phyloP scores from a whole-genome alignment of 495 filamentous ascomycete genomes.

The Penicillium antarcticum region DNA sequence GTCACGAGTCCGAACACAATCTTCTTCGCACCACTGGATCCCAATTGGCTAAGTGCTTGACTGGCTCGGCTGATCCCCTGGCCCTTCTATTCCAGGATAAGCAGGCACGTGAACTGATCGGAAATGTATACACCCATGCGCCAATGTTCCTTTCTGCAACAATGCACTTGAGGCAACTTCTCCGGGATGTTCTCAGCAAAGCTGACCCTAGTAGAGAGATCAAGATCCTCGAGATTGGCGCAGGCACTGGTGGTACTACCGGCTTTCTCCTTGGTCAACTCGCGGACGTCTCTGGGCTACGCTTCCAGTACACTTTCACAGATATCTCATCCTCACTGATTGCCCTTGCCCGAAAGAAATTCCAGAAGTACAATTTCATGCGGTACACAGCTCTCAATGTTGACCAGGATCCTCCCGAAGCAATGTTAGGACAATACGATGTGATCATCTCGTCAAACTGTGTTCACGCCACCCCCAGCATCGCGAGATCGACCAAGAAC shows the following conservation, averaged over 20 bases:
- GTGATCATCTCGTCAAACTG: constrained; percentile 40
- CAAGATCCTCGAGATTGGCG: constrained; percentile 36
- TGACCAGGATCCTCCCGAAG: constrained; percentile 24
- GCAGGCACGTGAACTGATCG: neutral
- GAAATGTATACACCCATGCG: constrained; percentile 4
- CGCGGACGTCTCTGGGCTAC: neutral
- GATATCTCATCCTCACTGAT: constrained; percentile 39
- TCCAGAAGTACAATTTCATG: constrained; percentile 24
- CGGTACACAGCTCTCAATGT: constrained; percentile 28
- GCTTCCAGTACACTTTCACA: constrained; percentile 40
- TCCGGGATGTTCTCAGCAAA: neutral
- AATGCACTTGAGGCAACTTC: neutral
- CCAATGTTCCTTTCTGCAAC: constrained; percentile 2
- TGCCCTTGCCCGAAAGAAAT: constrained; percentile 23
- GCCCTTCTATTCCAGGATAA: neutral
- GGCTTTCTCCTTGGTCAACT: constrained; percentile 23
- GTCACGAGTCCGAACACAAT: constrained; percentile 18
- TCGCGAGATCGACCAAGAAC: constrained; percentile 22
- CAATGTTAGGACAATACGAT: constrained; percentile 23
- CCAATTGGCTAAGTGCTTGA: constrained; percentile 15
- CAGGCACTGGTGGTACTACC: constrained; percentile 40
- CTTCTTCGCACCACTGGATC: constrained; percentile 17
- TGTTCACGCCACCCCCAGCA: constrained; percentile 40
- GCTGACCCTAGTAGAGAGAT: neutral
- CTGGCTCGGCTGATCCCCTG: neutral